Percentiles rank a stretch among this genome's conserved stretches.
phyloP scores from a whole-genome alignment of 768 basidiomycete species.

The Boletus pseudopeckii region DNA sequence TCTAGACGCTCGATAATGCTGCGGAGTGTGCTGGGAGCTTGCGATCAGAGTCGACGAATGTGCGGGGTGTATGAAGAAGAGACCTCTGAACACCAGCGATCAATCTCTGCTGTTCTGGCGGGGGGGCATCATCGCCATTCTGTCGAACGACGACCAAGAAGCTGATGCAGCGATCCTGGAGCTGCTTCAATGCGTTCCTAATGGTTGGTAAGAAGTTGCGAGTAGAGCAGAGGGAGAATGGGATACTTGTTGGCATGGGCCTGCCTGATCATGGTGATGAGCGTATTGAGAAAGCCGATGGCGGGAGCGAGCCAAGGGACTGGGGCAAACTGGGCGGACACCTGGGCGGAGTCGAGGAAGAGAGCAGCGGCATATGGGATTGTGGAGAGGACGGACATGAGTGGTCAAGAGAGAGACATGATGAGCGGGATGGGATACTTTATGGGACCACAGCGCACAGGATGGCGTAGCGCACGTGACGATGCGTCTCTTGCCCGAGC shows the following conservation, averaged over 20 bases:
- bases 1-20: constrained; percentile 40
- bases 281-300: constrained; percentile 39
- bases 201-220: constrained; percentile 1
- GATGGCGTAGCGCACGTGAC: constrained; percentile 23
- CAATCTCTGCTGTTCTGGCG: constrained; percentile 32
- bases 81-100: constrained; percentile 34
- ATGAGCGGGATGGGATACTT: background rate
- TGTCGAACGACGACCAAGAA: constrained; percentile 41
- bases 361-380: constrained; percentile 9
- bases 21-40: constrained; percentile 26
- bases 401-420: background rate
- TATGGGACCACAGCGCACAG: constrained; percentile 8
- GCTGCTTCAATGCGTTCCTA: constrained; percentile 43
- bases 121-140: constrained; percentile 26
- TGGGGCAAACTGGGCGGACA: constrained; percentile 45
- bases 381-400: constrained; percentile 16
- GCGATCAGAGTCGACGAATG: constrained; percentile 7
- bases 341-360: constrained; percentile 34
- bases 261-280: constrained; percentile 46
- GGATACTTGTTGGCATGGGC: constrained; percentile 47
- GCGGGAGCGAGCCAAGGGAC: constrained; percentile 46
- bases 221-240: background rate
- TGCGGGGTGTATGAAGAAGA: background rate
- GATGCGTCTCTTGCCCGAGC: constrained; percentile 41
- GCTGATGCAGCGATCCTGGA: constrained; percentile 45